Conservation (phyloP, 495 filamentous ascomycete species). For the Aspergillus wentii region DNA sequence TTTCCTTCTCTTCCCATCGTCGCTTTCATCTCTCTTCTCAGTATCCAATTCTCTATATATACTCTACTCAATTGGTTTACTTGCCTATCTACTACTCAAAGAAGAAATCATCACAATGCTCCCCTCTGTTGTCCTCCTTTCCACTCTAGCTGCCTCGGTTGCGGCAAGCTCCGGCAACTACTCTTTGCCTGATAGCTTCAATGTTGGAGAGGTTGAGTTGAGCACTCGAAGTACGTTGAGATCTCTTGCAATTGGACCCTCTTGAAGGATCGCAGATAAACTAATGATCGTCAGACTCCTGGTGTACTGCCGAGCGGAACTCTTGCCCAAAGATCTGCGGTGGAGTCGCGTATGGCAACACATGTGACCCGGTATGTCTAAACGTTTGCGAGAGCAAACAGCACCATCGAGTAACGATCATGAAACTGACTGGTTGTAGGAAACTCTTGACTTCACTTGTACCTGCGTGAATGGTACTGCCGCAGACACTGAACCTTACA, state of each 20-base stretch:
- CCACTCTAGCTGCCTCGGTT: slow-evolving; percentile 24
- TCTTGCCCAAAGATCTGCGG: slow-evolving; percentile 44
- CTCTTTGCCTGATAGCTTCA: slow-evolving; percentile 36
- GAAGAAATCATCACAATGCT: slow-evolving; percentile 23
- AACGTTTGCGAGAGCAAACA: slow-evolving; percentile 6
- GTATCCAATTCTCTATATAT: neutral
- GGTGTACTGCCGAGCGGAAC: slow-evolving; percentile 42
- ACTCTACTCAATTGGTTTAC: slow-evolving; percentile 3
- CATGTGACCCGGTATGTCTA: slow-evolving; percentile 38
- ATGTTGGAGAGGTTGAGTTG: slow-evolving; percentile 24
- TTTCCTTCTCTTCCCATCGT: neutral
- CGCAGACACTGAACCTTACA: slow-evolving; percentile 49
- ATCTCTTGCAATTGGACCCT: too few relatives aligned
- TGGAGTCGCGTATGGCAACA: slow-evolving; percentile 33
- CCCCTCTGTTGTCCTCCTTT: slow-evolving; percentile 27
- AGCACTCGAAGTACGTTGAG: slow-evolving; percentile 22
- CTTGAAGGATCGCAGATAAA: slow-evolving; percentile 3
- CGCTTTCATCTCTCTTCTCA: neutral
- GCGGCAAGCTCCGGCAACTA: slow-evolving; percentile 22
- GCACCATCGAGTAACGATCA: too few relatives aligned
- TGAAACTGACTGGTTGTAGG: slow-evolving; percentile 22
- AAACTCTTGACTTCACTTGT: slow-evolving; percentile 48
- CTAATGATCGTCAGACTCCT: slow-evolving; percentile 25
- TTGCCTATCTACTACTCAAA: neutral
- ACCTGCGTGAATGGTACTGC: slow-evolving; percentile 45